These are phyloP conservation scores for Solanum hybrid DNA, from an alignment of 305 asterid genomes.

Conservation along the genomic window DNA sequence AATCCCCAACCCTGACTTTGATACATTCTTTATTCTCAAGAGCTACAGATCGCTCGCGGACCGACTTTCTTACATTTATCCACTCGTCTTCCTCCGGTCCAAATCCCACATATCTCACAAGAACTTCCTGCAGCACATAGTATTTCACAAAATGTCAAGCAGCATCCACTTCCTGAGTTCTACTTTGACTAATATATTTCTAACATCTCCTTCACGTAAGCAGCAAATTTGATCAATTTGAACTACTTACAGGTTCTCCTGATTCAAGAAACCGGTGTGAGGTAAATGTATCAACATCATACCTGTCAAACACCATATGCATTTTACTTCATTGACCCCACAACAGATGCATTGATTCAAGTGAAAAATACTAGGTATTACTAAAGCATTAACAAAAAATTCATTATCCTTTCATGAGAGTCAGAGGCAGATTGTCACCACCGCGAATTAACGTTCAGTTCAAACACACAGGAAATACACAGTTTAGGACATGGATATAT, in stretches of 20 bases:
- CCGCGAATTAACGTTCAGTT: background rate
- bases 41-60: constrained; percentile 70
- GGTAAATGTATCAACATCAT: constrained; percentile 66
- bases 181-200: background rate
- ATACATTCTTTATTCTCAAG: constrained; percentile 81
- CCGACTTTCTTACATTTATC: constrained; percentile 45
- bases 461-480: background rate
- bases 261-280: constrained; percentile 52
- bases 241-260: constrained; percentile 70
- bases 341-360: background rate
- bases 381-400: background rate
- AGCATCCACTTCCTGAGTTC: background rate
- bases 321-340: background rate
- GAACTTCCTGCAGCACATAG: constrained; percentile 57
- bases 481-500: background rate
- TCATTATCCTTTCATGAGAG: background rate
- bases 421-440: background rate
- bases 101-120: constrained; percentile 69
- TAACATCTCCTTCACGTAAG: background rate
- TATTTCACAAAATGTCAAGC: background rate
- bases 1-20: constrained; percentile 59
- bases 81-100: constrained; percentile 79
- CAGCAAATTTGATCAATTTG: background rate
- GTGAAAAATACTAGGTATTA: background rate
- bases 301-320: constrained; percentile 39